Conservation (phyloP, 2,329 filamentous ascomycete genomes). For the Colletotrichum tropicale region DNA sequence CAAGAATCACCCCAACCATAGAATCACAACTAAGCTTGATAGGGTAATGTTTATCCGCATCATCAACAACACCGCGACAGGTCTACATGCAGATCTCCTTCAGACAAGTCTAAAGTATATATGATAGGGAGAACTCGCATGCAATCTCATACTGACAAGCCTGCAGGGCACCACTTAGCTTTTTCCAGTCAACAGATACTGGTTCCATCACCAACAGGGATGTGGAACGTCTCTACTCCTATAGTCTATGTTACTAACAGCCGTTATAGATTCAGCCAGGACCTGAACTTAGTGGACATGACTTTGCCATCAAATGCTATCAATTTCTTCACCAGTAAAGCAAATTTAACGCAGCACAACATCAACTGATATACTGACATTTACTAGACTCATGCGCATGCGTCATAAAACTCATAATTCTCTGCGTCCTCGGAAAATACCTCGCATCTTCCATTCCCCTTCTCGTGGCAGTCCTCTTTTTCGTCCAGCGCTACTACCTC, state of each 20-base stretch:
- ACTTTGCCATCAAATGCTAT: not conserved
- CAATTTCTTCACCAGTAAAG: not conserved
- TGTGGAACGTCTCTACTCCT: accelerated
- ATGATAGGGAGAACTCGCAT: accelerated
- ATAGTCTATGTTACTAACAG: not conserved
- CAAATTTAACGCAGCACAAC: not conserved
- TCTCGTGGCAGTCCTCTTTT: constrained; percentile 27
- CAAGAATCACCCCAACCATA: not conserved
- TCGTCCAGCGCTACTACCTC: constrained; percentile 27
- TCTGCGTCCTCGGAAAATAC: not conserved
- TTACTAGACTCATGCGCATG: not conserved
- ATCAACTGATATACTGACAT: not conserved
- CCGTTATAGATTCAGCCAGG: not conserved
- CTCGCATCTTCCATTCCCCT: constrained; percentile 30
- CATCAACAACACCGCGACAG: not conserved
- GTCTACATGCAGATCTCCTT: not conserved
- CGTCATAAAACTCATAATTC: not conserved
- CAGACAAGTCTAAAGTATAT: not conserved
- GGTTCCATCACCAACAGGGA: not conserved
- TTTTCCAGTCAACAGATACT: not conserved
- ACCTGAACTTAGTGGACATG: not conserved
- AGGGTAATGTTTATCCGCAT: constrained; percentile 2
- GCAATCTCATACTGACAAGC: not conserved
- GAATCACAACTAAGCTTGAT: not conserved
- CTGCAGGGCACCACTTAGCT: not conserved